These are phyloP conservation scores for Phaffia tasmanica DNA, from an alignment of 768 basidiomycete species.

Conservation along the genomic window DNA sequence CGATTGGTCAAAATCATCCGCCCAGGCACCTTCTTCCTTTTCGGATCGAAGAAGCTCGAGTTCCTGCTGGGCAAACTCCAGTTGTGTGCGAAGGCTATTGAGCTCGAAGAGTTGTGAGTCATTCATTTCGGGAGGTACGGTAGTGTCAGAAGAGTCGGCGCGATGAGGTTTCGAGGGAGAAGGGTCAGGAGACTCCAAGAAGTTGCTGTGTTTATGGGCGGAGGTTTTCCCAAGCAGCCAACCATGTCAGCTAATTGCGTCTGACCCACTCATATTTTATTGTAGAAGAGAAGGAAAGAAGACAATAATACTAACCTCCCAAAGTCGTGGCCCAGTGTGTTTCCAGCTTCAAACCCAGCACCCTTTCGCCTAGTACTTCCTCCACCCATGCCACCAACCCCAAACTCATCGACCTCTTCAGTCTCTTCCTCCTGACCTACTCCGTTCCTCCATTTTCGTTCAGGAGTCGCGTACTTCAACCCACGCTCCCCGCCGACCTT, in stretches of 20 bases:
- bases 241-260: no score
- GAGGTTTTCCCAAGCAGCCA: no score
- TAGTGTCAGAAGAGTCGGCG: background rate
- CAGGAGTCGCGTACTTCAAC: slow-evolving; percentile 11
- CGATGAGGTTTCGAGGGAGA: no score
- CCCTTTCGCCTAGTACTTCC: slow-evolving; percentile 33
- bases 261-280: no score
- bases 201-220: no score
- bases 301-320: slow-evolving; percentile 3
- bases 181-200: no score
- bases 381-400: slow-evolving; percentile 35
- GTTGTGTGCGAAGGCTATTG: slow-evolving; percentile 31
- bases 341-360: slow-evolving; percentile 36
- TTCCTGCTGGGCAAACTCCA: slow-evolving; percentile 33
- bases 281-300: background rate
- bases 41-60: slow-evolving; percentile 30
- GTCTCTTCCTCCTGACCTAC: slow-evolving; percentile 34
- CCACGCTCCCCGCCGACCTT: slow-evolving; percentile 19
- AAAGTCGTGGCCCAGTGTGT: slow-evolving; percentile 32
- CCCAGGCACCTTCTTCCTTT: slow-evolving; percentile 19
- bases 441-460: slow-evolving; percentile 15
- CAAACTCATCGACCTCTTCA: slow-evolving; percentile 37
- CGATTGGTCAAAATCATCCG: slow-evolving; percentile 7
- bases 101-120: slow-evolving; percentile 11
- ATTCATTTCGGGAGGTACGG: background rate